Base-by-base conservation (phyloP, 116 monocot species). In the Dioscorea cayenensis region DNA sequence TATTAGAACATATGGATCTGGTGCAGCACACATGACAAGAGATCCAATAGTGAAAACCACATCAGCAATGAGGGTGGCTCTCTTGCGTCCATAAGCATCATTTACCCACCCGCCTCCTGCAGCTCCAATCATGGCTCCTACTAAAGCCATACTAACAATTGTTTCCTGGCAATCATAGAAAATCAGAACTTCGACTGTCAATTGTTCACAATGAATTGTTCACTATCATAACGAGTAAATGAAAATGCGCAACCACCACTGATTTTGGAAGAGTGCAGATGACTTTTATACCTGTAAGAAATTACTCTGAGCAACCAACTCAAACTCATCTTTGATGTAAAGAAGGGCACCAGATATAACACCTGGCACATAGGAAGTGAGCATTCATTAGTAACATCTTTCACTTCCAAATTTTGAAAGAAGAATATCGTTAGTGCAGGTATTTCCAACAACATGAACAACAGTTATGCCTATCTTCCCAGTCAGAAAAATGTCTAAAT, bases 301-400 rank as follows among this genome's bases (percentile, higher is more conserved):
- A 50, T 76, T 76, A 68, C 71, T 93, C 9, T 90, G 79, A 6
- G 62, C 81, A 65, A 93, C 93, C 23, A 49, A 73, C 59, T 74
- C 69, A 66, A 93, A 97, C 58, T 97, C 93, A 59, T 90, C 97
- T 18, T 83, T 78, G 8, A 97, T 93, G 50, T 93, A 97, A 22
- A 97, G 70, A 77, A 97, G 88, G 7, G 97, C 97, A 36, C 97
- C 93, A 7, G 97, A 97, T 76, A 97, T 93, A 71, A 97, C 97
- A 71, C 97, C 93, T 97, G 76, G 27, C 5, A 60, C 66, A 70
- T 21, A 35, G 9, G 60, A 59, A 28, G 18, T 43, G 19, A 10
- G 49, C 22, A 6, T 36, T 43, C 22, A 10, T 65, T 10, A 55
- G 55, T 16, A 55, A 2, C 17, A 32, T 32, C 32, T 32, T 32